Evolutionary conservation across 129 eudicot genomes (phyloP).

Genomic region (Artemisia tridentata): DNA sequence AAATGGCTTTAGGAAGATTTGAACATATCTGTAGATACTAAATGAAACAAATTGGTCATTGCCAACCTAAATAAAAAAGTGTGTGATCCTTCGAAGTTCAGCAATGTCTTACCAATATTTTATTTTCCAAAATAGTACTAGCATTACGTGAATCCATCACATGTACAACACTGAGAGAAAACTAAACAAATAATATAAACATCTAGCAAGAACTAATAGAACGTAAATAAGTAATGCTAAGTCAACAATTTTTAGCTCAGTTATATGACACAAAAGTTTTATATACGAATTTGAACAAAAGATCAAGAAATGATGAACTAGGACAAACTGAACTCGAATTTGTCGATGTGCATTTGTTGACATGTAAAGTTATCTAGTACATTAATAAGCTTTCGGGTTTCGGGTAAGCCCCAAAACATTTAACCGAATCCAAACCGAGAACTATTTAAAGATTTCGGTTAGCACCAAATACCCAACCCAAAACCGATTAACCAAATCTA

Average conservation of each 20-base stretch:
- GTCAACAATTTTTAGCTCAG: too few relatives aligned
- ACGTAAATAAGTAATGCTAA: too few relatives aligned
- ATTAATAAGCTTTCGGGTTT: background rate
- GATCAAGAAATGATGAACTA: background rate
- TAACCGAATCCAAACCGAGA: background rate
- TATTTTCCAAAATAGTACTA: too few relatives aligned
- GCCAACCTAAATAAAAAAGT: too few relatives aligned
- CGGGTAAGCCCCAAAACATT: background rate
- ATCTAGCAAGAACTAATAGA: too few relatives aligned
- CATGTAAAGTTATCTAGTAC: background rate
- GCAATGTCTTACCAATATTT: too few relatives aligned
- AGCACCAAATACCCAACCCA: background rate
- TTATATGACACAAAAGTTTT: too few relatives aligned
- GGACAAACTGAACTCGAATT: background rate
- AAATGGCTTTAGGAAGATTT: background rate
- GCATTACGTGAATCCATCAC: too few relatives aligned
- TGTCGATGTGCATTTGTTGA: background rate
- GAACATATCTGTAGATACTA: background rate
- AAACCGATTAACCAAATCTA: background rate
- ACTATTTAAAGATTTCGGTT: background rate
- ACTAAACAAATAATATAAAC: too few relatives aligned
- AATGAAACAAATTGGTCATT: background rate
- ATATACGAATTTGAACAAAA: too few relatives aligned
- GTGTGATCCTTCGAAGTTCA: too few relatives aligned
- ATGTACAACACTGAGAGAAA: too few relatives aligned